These are phyloP conservation scores for Calonectria henricotiae DNA, from an alignment of 2,329 filamentous ascomycete genomes.

Conservation along the genomic window DNA sequence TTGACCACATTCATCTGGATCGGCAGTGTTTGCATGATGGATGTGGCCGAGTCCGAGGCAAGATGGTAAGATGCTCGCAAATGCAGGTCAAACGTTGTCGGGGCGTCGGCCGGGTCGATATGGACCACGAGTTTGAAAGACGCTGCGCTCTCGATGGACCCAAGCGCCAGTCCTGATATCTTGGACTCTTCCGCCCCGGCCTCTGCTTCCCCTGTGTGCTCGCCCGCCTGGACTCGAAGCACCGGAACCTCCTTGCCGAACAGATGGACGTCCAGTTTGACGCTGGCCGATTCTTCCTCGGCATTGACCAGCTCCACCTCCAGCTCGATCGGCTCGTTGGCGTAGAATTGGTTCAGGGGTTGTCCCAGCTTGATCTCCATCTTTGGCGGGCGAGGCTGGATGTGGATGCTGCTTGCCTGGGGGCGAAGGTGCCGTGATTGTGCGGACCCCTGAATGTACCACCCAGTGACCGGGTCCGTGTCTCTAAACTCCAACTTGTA, in stretches of 20 bases:
- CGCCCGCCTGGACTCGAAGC: slow-evolving; percentile 62
- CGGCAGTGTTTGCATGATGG: slow-evolving; percentile 81
- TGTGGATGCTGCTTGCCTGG: slow-evolving; percentile 74
- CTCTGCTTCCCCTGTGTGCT: slow-evolving; percentile 56
- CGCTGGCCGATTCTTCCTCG: slow-evolving; percentile 84
- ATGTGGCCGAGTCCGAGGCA: slow-evolving; percentile 84
- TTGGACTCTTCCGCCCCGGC: slow-evolving; percentile 62
- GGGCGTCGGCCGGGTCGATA: slow-evolving; percentile 68
- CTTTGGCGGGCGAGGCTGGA: slow-evolving; percentile 93
- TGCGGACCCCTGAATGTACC: slow-evolving; percentile 65
- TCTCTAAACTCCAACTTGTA: slow-evolving; percentile 74
- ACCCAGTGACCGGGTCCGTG: slow-evolving; percentile 62
- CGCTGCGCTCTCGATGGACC: slow-evolving; percentile 65
- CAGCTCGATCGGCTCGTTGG: slow-evolving; percentile 82
- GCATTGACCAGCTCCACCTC: slow-evolving; percentile 83
- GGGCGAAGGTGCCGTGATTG: slow-evolving; percentile 66
- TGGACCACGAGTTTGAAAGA: slow-evolving; percentile 64
- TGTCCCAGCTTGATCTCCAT: slow-evolving; percentile 81
- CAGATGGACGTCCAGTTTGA: slow-evolving; percentile 79
- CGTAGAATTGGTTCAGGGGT: slow-evolving; percentile 83
- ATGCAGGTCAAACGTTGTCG: slow-evolving; percentile 77
- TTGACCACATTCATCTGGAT: slow-evolving; percentile 82
- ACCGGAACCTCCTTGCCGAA: slow-evolving; percentile 71
- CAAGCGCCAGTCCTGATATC: slow-evolving; percentile 63
- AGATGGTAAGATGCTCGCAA: slow-evolving; percentile 85